These are phyloP conservation scores for Asterochloris erici DNA, from an alignment of 139 green algal genomes.

Conservation along the genomic window DNA sequence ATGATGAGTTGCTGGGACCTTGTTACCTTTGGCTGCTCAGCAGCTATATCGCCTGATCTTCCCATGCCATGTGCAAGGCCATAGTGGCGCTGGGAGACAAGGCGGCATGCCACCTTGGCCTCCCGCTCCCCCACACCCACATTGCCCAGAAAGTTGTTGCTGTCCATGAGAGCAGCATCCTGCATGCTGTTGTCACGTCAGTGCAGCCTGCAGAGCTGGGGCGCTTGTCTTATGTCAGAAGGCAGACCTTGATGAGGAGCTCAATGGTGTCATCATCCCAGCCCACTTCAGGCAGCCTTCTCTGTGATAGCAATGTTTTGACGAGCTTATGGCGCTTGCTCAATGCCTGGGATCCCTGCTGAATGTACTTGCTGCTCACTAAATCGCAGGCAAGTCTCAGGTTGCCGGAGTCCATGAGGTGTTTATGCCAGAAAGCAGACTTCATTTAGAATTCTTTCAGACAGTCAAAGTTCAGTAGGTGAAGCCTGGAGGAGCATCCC, in stretches of 20 bases:
- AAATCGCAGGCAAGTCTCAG: constrained; percentile 47
- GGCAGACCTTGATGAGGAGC: constrained; percentile 67
- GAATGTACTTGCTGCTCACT: constrained; percentile 67
- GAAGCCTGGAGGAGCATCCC: constrained; percentile 56
- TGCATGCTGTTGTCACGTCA: constrained; percentile 31
- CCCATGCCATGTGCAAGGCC: constrained; percentile 91
- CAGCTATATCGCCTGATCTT: constrained; percentile 82
- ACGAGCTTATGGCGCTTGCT: constrained; percentile 42
- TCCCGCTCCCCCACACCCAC: constrained; percentile 94
- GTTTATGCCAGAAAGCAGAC: too few species aligned
- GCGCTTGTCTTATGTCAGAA: not conserved
- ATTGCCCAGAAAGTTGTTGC: constrained; percentile 93
- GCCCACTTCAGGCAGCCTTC: constrained; percentile 61
- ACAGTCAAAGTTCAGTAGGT: not conserved
- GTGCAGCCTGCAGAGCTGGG: not conserved
- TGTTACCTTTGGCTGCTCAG: constrained; percentile 92
- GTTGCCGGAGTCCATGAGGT: constrained; percentile 62
- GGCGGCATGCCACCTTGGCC: constrained; percentile 67
- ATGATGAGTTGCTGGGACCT: too few species aligned
- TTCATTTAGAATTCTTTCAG: too few species aligned
- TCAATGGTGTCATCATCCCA: constrained; percentile 91
- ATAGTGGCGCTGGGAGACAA: constrained; percentile 77
- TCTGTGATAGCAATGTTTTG: constrained; percentile 72
- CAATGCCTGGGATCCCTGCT: constrained; percentile 64
- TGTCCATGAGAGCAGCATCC: constrained; percentile 91